Percentiles rank a stretch among this genome's conserved stretches.
Evolutionary conservation across 129 eudicot species (phyloP).

Genomic region (Dittrichia graveolens): DNA sequence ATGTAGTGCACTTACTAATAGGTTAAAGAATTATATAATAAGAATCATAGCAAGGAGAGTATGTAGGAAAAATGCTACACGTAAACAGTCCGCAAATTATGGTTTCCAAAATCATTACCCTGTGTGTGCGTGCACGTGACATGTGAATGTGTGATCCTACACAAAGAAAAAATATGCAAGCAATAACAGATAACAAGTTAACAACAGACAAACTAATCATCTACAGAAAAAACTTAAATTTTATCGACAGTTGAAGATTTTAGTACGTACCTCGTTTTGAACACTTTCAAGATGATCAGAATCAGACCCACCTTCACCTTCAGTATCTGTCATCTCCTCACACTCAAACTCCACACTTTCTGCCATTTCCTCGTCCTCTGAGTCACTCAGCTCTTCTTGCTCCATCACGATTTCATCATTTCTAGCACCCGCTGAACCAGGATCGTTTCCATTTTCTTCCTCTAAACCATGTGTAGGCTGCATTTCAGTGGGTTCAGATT

Average conservation of each 20-base stretch:
- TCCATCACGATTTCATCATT: constrained; percentile 89
- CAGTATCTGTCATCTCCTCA: constrained; percentile 94
- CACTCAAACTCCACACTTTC: constrained; percentile 92
- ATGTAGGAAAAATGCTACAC: background rate
- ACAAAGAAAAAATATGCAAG: constrained; percentile 2
- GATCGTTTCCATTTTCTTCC: constrained; percentile 33
- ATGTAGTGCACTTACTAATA: background rate
- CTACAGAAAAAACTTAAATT: background rate
- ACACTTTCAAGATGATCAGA: constrained; percentile 44
- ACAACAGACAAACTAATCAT: background rate
- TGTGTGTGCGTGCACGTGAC: background rate
- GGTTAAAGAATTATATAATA: background rate
- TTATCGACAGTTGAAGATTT: background rate
- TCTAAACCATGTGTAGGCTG: constrained; percentile 21
- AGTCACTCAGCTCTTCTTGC: constrained; percentile 95
- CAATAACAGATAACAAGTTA: background rate
- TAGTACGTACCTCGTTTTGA: constrained; percentile 58
- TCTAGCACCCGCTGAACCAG: constrained; percentile 22
- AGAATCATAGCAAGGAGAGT: background rate
- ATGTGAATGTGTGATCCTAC: background rate
- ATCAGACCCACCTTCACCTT: constrained; percentile 71
- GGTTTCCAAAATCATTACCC: background rate
- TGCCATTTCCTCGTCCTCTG: constrained; percentile 77
- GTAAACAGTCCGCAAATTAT: background rate
- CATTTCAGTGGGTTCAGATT: constrained; percentile 26